phyloP scores from a whole-genome alignment of 352 stramenopile species.

The Phytophthora pinifolia region DNA sequence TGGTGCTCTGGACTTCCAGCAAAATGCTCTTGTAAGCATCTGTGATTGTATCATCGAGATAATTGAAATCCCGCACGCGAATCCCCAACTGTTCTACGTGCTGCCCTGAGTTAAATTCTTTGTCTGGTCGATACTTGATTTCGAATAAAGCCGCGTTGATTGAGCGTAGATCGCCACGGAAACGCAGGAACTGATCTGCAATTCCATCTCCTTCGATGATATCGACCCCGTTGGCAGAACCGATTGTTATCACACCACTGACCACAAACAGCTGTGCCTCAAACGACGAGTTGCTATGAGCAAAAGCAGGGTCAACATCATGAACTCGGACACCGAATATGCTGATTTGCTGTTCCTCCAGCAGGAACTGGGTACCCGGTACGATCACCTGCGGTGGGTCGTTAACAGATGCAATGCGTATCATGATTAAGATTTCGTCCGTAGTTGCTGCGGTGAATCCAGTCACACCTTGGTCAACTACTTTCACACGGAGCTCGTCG shows the following conservation, averaged over 20 bases:
- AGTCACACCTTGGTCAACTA: conserved; percentile 66
- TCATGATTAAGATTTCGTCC: conserved; percentile 34
- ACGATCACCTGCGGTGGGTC: conserved; percentile 56
- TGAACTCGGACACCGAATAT: conserved; percentile 69
- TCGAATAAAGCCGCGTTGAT: conserved; percentile 77
- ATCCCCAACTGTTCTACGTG: conserved; percentile 64
- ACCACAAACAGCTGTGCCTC: conserved; percentile 62
- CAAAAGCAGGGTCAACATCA: conserved; percentile 50
- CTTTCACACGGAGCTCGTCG: conserved; percentile 51
- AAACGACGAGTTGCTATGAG: conserved; percentile 42
- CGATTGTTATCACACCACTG: conserved; percentile 50
- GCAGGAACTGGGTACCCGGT: conserved; percentile 45
- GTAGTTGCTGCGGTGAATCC: conserved; percentile 44
- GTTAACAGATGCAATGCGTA: conserved; percentile 63
- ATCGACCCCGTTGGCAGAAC: conserved; percentile 20
- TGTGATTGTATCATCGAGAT: conserved; percentile 46
- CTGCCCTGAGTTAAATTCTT: conserved; percentile 71
- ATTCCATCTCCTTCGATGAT: conserved; percentile 57
- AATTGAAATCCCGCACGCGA: conserved; percentile 57
- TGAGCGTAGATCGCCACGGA: conserved; percentile 48
- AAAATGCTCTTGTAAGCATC: conserved; percentile 44
- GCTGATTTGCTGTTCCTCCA: conserved; percentile 61
- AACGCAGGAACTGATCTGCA: conserved; percentile 54
- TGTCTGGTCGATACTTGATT: conserved; percentile 67
- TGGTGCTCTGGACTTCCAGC: conserved; percentile 42